Evolutionary conservation across 139 green algal species (phyloP).

Genomic region (Edaphochlamys debaryana): DNA sequence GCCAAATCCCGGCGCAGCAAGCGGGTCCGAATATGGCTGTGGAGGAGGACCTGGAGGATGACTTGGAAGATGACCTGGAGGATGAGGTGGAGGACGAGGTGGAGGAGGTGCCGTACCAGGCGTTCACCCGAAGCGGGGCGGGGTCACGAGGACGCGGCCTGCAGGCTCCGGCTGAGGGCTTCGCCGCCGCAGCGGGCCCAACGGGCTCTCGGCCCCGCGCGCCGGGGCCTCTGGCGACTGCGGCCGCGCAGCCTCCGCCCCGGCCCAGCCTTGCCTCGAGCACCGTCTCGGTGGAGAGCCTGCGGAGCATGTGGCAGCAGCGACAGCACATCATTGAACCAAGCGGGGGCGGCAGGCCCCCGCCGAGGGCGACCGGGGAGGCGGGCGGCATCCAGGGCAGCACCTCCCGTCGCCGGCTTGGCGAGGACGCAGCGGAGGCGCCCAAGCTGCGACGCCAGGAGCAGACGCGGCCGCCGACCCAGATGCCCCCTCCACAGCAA

Average conservation of each 20-base stretch:
- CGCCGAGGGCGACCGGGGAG: no score
- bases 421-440: no score
- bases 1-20: no score
- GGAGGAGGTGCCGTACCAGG: neutral
- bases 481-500: neutral
- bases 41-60: neutral
- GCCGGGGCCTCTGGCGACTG: neutral
- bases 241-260: neutral
- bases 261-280: neutral
- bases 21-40: neutral
- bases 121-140: no score
- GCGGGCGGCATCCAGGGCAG: no score
- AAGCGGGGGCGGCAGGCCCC: neutral
- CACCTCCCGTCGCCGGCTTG: no score
- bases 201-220: no score
- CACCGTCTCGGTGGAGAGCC: neutral
- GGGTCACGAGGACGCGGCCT: no score
- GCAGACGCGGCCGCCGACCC: neutral
- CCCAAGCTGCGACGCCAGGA: no score
- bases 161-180: no score
- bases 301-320: constrained; percentile 7
- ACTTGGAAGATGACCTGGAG: constrained; percentile 24
- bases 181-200: neutral
- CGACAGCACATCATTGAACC: neutral
- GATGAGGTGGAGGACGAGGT: neutral